These are phyloP conservation scores for Microbotryum lychnidis-dioicae DNA, from an alignment of 1,284 basidiomycete species.

Conservation along the genomic window DNA sequence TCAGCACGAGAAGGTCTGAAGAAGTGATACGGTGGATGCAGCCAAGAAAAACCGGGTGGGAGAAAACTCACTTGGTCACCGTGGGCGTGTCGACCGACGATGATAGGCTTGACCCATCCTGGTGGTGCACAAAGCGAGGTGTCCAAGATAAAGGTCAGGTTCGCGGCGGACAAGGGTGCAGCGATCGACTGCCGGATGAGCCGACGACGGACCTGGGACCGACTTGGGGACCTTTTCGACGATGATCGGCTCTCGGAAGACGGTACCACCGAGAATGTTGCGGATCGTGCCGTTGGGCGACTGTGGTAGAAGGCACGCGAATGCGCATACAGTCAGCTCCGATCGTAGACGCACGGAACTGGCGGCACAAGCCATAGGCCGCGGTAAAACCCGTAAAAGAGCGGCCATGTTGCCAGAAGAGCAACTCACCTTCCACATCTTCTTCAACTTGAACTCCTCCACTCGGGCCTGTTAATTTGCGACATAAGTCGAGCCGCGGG, in stretches of 20 bases:
- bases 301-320: slow-evolving; percentile 38
- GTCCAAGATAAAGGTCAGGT: too few species aligned
- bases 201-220: slow-evolving; percentile 49
- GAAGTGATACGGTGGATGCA: slow-evolving; percentile 3
- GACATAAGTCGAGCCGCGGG: neutral
- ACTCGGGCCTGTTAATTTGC: slow-evolving; percentile 55
- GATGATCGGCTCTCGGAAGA: slow-evolving; percentile 98
- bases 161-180: neutral
- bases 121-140: neutral
- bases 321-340: too few species aligned
- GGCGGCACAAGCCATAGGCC: neutral
- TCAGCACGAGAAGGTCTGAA: slow-evolving; percentile 5
- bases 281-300: slow-evolving; percentile 86
- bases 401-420: neutral
- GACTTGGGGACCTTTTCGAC: slow-evolving; percentile 82
- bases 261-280: slow-evolving; percentile 72
- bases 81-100: slow-evolving; percentile 94
- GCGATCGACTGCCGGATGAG: neutral
- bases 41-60: neutral
- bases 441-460: slow-evolving; percentile 89
- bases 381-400: too few species aligned
- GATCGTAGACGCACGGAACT: too few species aligned
- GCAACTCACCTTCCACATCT: slow-evolving; percentile 54
- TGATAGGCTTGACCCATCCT: slow-evolving; percentile 93
- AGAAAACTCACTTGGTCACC: slow-evolving; percentile 68